Base-by-base conservation (phyloP, 805 yeast genomes). In the Metschnikowia continentalis region DNA sequence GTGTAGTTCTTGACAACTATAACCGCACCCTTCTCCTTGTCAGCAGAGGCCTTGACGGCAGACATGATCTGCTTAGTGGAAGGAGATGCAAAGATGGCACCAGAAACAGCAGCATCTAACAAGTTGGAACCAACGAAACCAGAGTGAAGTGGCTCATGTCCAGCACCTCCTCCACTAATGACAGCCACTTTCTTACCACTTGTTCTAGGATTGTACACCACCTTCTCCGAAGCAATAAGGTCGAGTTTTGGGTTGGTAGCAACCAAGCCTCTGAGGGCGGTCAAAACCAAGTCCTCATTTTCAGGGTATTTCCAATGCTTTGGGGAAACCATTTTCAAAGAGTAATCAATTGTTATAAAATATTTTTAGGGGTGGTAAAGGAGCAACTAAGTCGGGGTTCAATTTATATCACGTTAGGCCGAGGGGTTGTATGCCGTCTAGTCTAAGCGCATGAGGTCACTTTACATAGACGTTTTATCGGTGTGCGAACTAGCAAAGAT, bases 81-180 rank as follows among this genome's bases (percentile, higher is more conserved):
- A 3, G 98, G 98, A 13, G 96, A 89, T 0, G 97, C 97, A 72
- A 91, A 91, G n/a, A 89, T 78, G 48, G 85, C 82, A 35, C 98
- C 98, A 48, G 90, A 82, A 4, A 91, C 96, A 0, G 96, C 97
- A 38, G 84, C 95, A 57, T 88, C 89, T 38, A 91, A 68, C 58
- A 86, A 71, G 46, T 95, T 95, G 13, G 81, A 76, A 11, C 97
- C 97, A 20, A 91, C 90, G 65, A 83, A 91, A 0, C 96, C 97
- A 7, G 88, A 91, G 62, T 92, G 97, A 3, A 90, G 76, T 23
- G 97, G 97, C 68, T 91, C 98, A 64, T 91, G 98, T 44, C 98
- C 98, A 13, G 91, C 83, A 26, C 97, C 97, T 50, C 98, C 98
- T 53, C 97, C 97, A 33, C 96, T 83, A 26, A 91, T 71, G 46